Base-by-base conservation (phyloP, 2,329 filamentous ascomycete species). In the Balansia obtecta region DNA sequence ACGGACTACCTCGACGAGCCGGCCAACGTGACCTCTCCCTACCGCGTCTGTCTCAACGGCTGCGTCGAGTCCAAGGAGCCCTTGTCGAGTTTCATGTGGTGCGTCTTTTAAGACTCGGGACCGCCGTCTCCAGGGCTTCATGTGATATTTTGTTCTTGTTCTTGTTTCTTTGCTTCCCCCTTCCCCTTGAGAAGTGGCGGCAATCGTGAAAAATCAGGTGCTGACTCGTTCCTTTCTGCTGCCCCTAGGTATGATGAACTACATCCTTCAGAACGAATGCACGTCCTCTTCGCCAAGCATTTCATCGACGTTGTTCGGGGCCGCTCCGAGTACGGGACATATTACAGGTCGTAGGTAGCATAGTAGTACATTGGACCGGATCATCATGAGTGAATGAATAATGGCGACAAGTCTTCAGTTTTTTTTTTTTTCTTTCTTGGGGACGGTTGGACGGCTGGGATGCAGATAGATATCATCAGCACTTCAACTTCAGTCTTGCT, bases 181-280 rank as follows among this genome's bases (percentile, higher is more conserved):
- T n/a, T n/a, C 34, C 34, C 34, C 15, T 2, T 37, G 11, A 15
- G 15, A 37, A 37, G 15, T 37, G 11, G 15, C 11, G 34, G 15
- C 34, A 12, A 2, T 37, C 15, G 34, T 37, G 34, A 37, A 12
- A 34, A 34, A 34, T 34, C 33, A 11, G 33, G 33, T 34, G 13
- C 33, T 37, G 34, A 27, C 27, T 27, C n/a, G 27, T 27, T 27
- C 8, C 5, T 27, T 27, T 27, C 27, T 27, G 4, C 27, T 27
- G 27, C 27, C 33, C 22, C 20, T n/a, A 70, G 67, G 67, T 75
- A 74, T 58, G 85, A 91, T 65, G 77, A 82, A 60, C 63, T 90
- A 60, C 86, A 91, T 68, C 84, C 85, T 0, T 82, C 80, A 32
- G 74, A 81, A 65, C 77, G 79, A 65, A 75, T 82, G 64, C 63